Conservation (phyloP, 2,329 filamentous ascomycete species). For the Sporothrix euskadiensis region DNA sequence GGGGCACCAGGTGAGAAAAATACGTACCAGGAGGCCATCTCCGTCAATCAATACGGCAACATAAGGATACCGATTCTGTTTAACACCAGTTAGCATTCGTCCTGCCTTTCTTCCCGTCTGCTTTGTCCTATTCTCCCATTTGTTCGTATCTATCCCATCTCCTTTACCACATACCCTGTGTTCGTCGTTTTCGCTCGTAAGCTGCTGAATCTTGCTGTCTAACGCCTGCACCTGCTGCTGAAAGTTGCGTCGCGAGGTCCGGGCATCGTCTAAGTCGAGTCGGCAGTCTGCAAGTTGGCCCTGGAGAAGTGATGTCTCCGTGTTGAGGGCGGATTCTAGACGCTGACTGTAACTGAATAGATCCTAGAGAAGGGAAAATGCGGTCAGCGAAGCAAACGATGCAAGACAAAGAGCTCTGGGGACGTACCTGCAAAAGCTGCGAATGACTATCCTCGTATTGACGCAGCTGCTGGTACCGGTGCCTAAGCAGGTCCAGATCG, state of each 20-base stretch:
- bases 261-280: constrained; percentile 56
- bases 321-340: constrained; percentile 46
- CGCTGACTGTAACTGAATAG: constrained; percentile 49
- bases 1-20: background rate
- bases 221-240: constrained; percentile 50
- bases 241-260: constrained; percentile 50
- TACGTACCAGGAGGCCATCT: constrained; percentile 58
- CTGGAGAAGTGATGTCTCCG: constrained; percentile 48
- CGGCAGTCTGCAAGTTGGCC: constrained; percentile 46
- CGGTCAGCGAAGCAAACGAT: background rate
- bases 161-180: constrained; percentile 45
- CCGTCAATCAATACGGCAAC: constrained; percentile 63
- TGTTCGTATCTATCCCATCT: no score
- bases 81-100: constrained; percentile 1
- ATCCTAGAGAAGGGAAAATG: constrained; percentile 42
- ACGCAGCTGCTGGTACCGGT: constrained; percentile 18
- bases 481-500: background rate
- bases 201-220: constrained; percentile 41
- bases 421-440: constrained; percentile 10
- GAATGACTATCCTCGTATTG: constrained; percentile 25
- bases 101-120: background rate
- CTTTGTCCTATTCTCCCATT: no score
- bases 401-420: background rate
- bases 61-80: constrained; percentile 58
- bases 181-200: constrained; percentile 45